Evolutionary conservation across 805 yeast genomes (phyloP), one percentile per base, ranked within the genome.

Genomic region (Candida broadrunensis): DNA sequence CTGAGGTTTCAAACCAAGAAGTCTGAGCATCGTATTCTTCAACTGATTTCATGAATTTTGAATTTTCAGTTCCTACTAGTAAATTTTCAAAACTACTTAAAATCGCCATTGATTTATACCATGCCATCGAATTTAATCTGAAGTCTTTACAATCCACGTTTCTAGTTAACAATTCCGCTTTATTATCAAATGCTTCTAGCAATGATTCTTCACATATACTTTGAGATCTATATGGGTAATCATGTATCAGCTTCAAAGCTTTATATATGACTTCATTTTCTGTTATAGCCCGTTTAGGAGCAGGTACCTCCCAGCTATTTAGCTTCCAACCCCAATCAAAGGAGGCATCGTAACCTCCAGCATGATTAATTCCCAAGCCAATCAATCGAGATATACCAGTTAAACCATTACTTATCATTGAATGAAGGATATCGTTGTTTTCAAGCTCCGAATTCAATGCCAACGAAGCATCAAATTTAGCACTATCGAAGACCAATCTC

Each of bases 251-350:
- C 47, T 77, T 81, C 44, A 85, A 61, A 1, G 78, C 55, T 3
- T 67, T 64, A 53, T 83, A 88, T 2, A 82, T 59, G 2, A 69
- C 62, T 33, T 73, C 75, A 34, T 77, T 69, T 30, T 70, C 75
- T 1, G 66, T 58, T 0, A 39, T 37, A 0, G 73, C 55, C 0
- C 43, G 47, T 2, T 52, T 55, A 1, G 81, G 70, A 0, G 55
- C 45, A 0, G 95, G 87, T 1, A 85, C 45, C 39, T 83, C 84
- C 97, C 97, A 90, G 37, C 78, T 76, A 33, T 74, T 77, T 31
- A 90, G 60, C 52, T 85, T 85, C 88, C 96, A 83, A 1, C 81
- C 77, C 78, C 88, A 81, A 43, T 76, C 80, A 54, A 73, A 85
- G 1, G 60, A 43, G 18, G 58, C 56, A 17, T 52, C 55, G 2